Base-by-base conservation (phyloP, 1,284 basidiomycete species). In the Cutaneotrichosporon dermatis region DNA sequence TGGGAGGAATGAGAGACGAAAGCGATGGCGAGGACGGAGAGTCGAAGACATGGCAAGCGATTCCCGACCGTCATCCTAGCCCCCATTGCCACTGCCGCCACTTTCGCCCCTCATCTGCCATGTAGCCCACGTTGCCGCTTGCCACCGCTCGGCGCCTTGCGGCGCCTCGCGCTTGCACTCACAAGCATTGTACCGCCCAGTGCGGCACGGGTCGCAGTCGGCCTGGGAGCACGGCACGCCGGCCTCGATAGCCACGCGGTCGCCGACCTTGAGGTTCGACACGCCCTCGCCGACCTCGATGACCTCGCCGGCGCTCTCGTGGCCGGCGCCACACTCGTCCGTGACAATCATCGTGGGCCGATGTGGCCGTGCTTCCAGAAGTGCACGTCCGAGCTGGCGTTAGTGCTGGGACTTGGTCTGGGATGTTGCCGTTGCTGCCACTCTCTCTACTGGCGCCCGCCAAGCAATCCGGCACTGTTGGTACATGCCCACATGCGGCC, bases 281-380 rank as follows among this genome's bases (percentile, higher is more conserved):
- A 81, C 81, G 6, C 73, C 79, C 43, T 73, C 69, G 35, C 80
- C 80, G 54, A 82, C 69, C 51, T 74, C 73, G 43, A 79, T 69
- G 55, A 82, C 71, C 57, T 79, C 76, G 13, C 81, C 81, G 2
- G 80, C 78, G 0, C 74, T 75, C 69, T 80, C 79, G 67, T 79
- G 79, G 1, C 79, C 79, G 2, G 76, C 70, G 6, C 78, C 78
- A 57, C 77, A 78, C 68, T 77, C 76, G 61, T 76, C 74, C 9
- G 68, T 72, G 45, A 79, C 78, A 39, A 79, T 65, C 71, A 76
- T 71, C 10, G 75, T 77, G 3, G 74, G 44, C 72, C 78, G 50
- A 80, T 79, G 25, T 73, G 70, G 34, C 79, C 81, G 63, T 82
- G 81, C 69, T 82, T 79, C 80, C 80, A 82, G 66, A 82, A 82